phyloP scores from a whole-genome alignment of 2,329 filamentous ascomycete species.

The Colletotrichum truncatum region DNA sequence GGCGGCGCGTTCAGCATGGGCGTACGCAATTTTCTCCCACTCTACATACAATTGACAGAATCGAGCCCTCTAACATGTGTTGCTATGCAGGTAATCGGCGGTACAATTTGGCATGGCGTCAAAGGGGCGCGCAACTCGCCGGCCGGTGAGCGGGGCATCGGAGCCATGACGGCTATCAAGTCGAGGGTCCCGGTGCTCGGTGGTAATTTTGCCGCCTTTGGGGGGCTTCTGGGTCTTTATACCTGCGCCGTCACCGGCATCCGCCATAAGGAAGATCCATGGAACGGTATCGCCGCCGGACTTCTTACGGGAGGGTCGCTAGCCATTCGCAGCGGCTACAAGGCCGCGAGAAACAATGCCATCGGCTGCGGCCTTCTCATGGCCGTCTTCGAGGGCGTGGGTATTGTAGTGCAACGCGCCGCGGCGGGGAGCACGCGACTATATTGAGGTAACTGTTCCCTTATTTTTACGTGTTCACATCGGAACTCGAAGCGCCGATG shows the following conservation, averaged over 20 bases:
- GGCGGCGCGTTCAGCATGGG: slow-evolving; percentile 98
- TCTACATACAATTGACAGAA: not conserved
- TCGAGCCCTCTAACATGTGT: not conserved
- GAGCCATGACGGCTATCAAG: slow-evolving; percentile 96
- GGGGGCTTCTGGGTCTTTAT: no score
- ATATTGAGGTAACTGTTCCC: no score
- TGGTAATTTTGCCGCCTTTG: slow-evolving; percentile 97
- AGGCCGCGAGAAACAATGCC: slow-evolving; percentile 92
- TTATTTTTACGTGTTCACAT: no score
- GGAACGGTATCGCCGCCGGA: slow-evolving; percentile 92
- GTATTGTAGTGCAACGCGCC: slow-evolving; percentile 95
- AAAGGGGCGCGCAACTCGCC: slow-evolving; percentile 93
- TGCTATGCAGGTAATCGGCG: slow-evolving; percentile 69
- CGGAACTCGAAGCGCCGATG: no score
- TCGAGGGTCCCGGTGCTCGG: slow-evolving; percentile 94
- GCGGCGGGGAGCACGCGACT: no score
- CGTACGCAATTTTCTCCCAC: slow-evolving; percentile 41
- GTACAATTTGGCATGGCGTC: slow-evolving; percentile 94
- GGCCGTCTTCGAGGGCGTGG: slow-evolving; percentile 86
- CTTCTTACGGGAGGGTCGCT: slow-evolving; percentile 96
- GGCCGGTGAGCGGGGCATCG: slow-evolving; percentile 94
- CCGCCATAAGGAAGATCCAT: slow-evolving; percentile 96
- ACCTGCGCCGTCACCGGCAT: slow-evolving; percentile 95
- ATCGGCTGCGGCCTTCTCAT: slow-evolving; percentile 95
- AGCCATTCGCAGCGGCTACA: slow-evolving; percentile 89